Evolutionary conservation across 2,329 filamentous ascomycete species (phyloP).

Genomic region (Aphanoascus verrucosus): DNA sequence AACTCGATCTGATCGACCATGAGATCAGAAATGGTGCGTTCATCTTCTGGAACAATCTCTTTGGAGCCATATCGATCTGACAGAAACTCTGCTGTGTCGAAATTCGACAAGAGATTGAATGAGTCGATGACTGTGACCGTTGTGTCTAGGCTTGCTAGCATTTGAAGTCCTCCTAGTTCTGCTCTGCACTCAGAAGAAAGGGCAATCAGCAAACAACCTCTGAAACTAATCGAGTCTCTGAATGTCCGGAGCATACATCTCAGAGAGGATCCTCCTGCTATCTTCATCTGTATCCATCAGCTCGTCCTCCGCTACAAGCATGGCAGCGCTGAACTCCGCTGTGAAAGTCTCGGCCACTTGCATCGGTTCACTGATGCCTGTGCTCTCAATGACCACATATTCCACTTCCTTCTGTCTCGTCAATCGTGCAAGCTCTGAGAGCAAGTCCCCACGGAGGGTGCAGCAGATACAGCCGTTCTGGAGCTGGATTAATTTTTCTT

Average conservation of each 20-base stretch:
- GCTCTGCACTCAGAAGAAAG: slow-evolving; percentile 28
- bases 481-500: slow-evolving; percentile 56
- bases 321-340: slow-evolving; percentile 40
- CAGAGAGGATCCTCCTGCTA: slow-evolving; percentile 36
- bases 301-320: slow-evolving; percentile 40
- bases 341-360: slow-evolving; percentile 67
- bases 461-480: slow-evolving; percentile 71
- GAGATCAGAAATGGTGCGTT: slow-evolving; percentile 61
- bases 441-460: slow-evolving; percentile 58
- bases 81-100: slow-evolving; percentile 58
- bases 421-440: slow-evolving; percentile 52
- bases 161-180: slow-evolving; percentile 53
- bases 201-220: not conserved
- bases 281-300: slow-evolving; percentile 36
- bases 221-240: slow-evolving; percentile 12
- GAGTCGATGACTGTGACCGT: slow-evolving; percentile 50
- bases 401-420: slow-evolving; percentile 45
- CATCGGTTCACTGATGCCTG: slow-evolving; percentile 60
- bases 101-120: slow-evolving; percentile 61
- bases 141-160: slow-evolving; percentile 56
- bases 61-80: slow-evolving; percentile 50
- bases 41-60: slow-evolving; percentile 55
- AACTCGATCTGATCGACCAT: slow-evolving; percentile 63
- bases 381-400: slow-evolving; percentile 62
- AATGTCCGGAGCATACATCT: slow-evolving; percentile 33